Evolutionary conservation across 768 basidiomycete species (phyloP).

Genomic region (Harrya chromipes): DNA sequence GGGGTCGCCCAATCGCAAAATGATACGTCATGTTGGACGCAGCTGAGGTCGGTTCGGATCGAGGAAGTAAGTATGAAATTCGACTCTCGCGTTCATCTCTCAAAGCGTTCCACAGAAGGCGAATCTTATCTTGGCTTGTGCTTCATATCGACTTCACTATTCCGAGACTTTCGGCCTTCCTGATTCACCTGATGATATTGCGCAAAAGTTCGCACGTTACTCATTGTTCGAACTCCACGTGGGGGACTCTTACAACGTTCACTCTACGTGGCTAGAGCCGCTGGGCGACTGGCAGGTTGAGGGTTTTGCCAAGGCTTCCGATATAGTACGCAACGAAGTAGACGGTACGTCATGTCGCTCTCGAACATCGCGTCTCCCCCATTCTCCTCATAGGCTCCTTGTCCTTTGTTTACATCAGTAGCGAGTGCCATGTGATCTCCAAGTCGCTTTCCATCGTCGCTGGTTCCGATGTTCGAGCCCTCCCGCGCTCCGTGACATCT

Average conservation of each 20-base stretch:
- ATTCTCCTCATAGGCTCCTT: slow-evolving; percentile 20
- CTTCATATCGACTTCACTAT: slow-evolving; percentile 28
- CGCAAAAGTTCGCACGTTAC: slow-evolving; percentile 9
- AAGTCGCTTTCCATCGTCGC: slow-evolving; percentile 38
- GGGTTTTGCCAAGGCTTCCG: slow-evolving; percentile 44
- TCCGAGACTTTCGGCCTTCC: slow-evolving; percentile 22
- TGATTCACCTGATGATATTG: slow-evolving; percentile 11
- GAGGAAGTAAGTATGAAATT: slow-evolving; percentile 14
- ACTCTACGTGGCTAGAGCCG: slow-evolving; percentile 36
- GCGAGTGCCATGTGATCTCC: slow-evolving; percentile 43
- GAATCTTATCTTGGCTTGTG: slow-evolving; percentile 44
- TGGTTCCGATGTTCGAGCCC: slow-evolving; percentile 11
- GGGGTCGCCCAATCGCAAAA: slow-evolving; percentile 1
- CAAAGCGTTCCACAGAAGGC: slow-evolving; percentile 12
- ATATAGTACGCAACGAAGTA: slow-evolving; percentile 41
- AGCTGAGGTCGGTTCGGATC: slow-evolving; percentile 18
- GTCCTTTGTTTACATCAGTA: slow-evolving; percentile 37
- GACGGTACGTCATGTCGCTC: slow-evolving; percentile 40
- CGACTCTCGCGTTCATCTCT: not conserved
- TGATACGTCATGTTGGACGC: slow-evolving; percentile 20
- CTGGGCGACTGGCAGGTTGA: slow-evolving; percentile 56
- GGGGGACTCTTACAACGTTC: slow-evolving; percentile 17
- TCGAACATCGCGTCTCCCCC: slow-evolving; percentile 2
- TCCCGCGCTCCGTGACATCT: slow-evolving; percentile 15
- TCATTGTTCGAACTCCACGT: slow-evolving; percentile 27